Base-by-base conservation (phyloP, 2,329 filamentous ascomycete genomes). In the Ophiostoma himal-ulmi region DNA sequence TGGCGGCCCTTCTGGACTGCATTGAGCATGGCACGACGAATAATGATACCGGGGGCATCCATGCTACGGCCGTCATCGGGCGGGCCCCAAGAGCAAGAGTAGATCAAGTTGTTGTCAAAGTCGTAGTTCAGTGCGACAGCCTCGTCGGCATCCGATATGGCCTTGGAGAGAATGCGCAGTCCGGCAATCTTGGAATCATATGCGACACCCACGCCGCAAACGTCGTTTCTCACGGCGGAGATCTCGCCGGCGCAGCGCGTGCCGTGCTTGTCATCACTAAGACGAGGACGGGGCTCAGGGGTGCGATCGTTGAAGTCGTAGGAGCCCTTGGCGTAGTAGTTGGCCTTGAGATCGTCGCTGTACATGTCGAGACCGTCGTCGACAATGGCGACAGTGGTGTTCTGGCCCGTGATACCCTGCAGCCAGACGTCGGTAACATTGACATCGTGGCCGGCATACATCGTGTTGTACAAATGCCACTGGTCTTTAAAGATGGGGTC, bases 31-130 rank as follows among this genome's bases (percentile, higher is more conserved):
- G 95, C 94, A 74, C 89, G 88, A 75, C 90, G 88, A 76, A 99
- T 97, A 26, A 99, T 83, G 69, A 96, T 87, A 5, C 93, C 92
- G 0, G 95, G 95, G 0, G 89, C 92, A 75, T 98, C 94, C 95
- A 99, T 99, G 34, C 93, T 93, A 72, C 85, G 84, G 65, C 95
- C 95, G 78, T 98, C 94, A 76, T 99, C 95, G 0, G 93, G 92
- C 10, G 95, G 95, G 0, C 95, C 95, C 95, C 95, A 99, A 0
- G 95, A 99, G 82, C 95, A 99, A 0, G 95, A 99, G 81, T 97
- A 99, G 71, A 99, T 98, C 72, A 97, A 88, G 78, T 97, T 99
- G 72, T 94, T 84, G 76, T 97, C 89, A 76, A 88, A 95, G 73
- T 91, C 91, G 81, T 94, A 98, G 80, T 96, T 97, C 84, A 99